A percentile compares a stretch with the other conserved stretches of the same genome.
Conservation (phyloP, 495 filamentous ascomycete species). For the Geopyxis carbonaria region DNA sequence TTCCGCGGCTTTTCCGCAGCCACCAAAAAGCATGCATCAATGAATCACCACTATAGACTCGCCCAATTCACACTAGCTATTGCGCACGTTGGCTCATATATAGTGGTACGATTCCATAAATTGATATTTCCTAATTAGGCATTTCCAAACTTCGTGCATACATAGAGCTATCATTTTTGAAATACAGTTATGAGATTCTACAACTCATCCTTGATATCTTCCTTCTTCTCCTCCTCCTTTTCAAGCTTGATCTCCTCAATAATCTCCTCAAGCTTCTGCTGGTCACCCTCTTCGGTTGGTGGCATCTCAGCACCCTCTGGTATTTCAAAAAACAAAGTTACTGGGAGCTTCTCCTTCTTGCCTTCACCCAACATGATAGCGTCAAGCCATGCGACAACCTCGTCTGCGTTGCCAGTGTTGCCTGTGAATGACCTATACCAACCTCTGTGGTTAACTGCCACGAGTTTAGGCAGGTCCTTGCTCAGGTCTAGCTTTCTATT, state of each 20-base stretch:
- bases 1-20: too few relatives aligned
- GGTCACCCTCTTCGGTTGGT: background rate
- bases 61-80: too few relatives aligned
- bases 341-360: slow-evolving; percentile 62
- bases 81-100: too few relatives aligned
- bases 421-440: slow-evolving; percentile 64
- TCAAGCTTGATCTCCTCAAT: slow-evolving; percentile 1
- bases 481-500: slow-evolving; percentile 44
- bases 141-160: too few relatives aligned
- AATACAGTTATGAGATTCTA: too few relatives aligned
- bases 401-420: slow-evolving; percentile 37
- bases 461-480: slow-evolving; percentile 41
- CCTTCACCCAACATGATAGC: slow-evolving; percentile 72
- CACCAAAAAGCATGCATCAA: too few relatives aligned
- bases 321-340: slow-evolving; percentile 42
- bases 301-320: background rate
- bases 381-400: slow-evolving; percentile 65
- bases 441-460: slow-evolving; percentile 67
- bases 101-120: too few relatives aligned
- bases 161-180: too few relatives aligned
- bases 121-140: too few relatives aligned
- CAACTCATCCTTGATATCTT: background rate
- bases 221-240: background rate
- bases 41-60: too few relatives aligned
- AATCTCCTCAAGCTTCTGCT: background rate